phyloP scores from a whole-genome alignment of 2,329 filamentous ascomycete genomes.

The Aureobasidium sp. region DNA sequence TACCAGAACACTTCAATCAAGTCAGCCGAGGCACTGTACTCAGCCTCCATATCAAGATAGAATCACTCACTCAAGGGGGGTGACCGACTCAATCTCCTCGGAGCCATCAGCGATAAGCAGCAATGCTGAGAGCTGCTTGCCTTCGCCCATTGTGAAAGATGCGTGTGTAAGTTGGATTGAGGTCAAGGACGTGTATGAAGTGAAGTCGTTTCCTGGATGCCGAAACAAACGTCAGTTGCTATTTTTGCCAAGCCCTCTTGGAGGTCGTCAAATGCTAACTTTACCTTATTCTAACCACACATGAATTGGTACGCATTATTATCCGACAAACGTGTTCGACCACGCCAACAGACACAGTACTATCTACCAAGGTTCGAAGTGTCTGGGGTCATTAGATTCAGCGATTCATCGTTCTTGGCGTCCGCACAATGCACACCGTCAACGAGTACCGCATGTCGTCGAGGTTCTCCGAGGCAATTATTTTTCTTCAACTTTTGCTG shows the following conservation, averaged over 20 bases:
- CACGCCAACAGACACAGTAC: not conserved
- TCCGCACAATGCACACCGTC: not conserved
- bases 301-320: not conserved
- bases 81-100: slow-evolving; percentile 36
- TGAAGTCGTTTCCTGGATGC: not conserved
- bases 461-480: not conserved
- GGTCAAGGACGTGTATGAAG: not conserved
- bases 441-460: not conserved
- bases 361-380: not conserved
- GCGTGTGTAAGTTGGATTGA: not conserved
- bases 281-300: not conserved
- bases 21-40: not conserved
- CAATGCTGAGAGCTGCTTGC: slow-evolving; percentile 22
- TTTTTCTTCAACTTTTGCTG: not conserved
- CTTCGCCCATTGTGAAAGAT: not conserved
- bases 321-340: not conserved
- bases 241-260: not conserved
- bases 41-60: not conserved
- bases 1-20: slow-evolving; percentile 25
- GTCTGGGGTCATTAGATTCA: not conserved
- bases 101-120: slow-evolving; percentile 32
- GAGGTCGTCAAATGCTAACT: not conserved
- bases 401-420: not conserved
- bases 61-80: slow-evolving; percentile 29
- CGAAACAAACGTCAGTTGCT: not conserved